Evolutionary conservation across 2,329 filamentous ascomycete genomes (phyloP).

Genomic region (Xylaria multiplex): DNA sequence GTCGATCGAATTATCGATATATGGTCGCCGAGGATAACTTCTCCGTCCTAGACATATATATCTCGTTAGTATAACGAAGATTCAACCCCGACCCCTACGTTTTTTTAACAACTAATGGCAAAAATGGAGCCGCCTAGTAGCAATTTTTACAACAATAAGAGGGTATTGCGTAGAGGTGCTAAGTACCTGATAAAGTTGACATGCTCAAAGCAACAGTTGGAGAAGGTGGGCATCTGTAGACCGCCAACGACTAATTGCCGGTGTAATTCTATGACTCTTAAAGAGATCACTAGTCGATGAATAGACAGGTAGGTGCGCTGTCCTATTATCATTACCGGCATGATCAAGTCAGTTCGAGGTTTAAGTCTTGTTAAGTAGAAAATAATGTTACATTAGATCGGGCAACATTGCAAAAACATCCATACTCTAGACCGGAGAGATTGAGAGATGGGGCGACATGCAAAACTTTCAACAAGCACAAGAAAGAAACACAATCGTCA

Average conservation of each 20-base stretch:
- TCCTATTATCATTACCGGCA: background rate
- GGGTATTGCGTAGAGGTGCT: background rate
- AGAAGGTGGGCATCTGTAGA: constrained; percentile 4
- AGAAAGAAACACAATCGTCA: too few species aligned
- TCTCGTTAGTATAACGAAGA: constrained; percentile 5
- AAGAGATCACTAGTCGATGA: background rate
- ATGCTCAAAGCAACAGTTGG: constrained; percentile 10
- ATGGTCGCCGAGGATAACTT: background rate
- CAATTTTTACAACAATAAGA: too few species aligned
- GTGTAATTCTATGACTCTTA: background rate
- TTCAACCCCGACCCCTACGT: background rate
- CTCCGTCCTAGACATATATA: background rate
- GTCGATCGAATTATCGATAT: background rate
- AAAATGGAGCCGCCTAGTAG: background rate
- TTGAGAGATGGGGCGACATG: too few species aligned
- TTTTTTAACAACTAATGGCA: background rate
- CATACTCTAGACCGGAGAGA: background rate
- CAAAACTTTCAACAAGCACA: too few species aligned
- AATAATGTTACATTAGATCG: background rate
- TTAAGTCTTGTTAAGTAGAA: background rate
- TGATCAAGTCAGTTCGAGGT: background rate
- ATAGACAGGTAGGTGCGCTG: background rate
- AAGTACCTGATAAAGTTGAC: constrained; percentile 14
- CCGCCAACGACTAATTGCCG: background rate
- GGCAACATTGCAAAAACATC: background rate